Conservation (phyloP, 176 grass and related monocot genomes). For the Oryza meridionalis region DNA sequence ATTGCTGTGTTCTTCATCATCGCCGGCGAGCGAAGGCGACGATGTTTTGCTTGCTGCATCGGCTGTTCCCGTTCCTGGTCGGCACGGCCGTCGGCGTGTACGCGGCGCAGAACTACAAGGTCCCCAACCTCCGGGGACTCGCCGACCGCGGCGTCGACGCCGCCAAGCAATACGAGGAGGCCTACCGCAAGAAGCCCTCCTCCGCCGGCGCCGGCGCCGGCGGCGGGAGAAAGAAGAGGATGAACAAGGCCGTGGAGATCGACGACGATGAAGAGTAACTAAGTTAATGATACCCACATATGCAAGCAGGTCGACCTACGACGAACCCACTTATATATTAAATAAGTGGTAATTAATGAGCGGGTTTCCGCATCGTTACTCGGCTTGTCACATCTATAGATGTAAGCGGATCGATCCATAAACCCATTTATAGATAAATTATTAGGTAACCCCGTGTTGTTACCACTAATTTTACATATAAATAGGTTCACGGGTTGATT, state of each 20-base stretch:
- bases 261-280: constrained; percentile 25
- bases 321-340: no score
- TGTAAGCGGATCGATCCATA: no score
- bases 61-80: constrained; percentile 57
- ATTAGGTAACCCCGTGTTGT: no score
- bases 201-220: background rate
- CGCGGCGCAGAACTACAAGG: constrained; percentile 69
- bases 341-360: no score
- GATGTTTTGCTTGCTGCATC: constrained; percentile 49
- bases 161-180: constrained; percentile 66
- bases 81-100: constrained; percentile 59
- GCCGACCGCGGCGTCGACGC: constrained; percentile 39
- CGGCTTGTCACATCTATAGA: no score
- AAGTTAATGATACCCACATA: accelerated
- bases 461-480: no score
- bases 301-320: no score
- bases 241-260: background rate
- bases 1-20: background rate
- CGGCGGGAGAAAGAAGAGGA: background rate
- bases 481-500: no score
- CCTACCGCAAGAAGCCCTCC: constrained; percentile 54
- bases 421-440: no score
- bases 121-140: constrained; percentile 52
- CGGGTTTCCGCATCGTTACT: accelerated
- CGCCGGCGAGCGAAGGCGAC: background rate